Base-by-base conservation (phyloP, 805 yeast genomes). In the Teunomyces cretensis region DNA sequence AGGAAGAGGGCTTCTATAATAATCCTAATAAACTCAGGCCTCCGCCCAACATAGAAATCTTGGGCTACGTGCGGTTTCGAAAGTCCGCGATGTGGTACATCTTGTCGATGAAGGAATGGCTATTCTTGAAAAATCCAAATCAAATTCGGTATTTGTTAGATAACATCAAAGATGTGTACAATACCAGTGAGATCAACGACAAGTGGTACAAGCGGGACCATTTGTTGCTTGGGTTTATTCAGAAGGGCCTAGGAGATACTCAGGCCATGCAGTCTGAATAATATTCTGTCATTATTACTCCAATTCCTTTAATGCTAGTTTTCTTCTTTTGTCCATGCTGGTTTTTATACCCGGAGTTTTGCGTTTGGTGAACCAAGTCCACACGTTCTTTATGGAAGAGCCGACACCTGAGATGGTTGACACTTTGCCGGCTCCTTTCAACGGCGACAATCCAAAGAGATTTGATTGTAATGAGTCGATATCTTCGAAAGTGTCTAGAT, bases 61-160 rank as follows among this genome's bases (percentile, higher is more conserved):
- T 53, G 17, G 75, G 92, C 0, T 61, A 80, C 15, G 79, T 86
- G 2, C 70, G 96, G 46, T 65, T 65, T 42, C 75, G 97, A 44
- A 89, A 89, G 58, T 80, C 90, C 1, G 80, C 88, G 0, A 72
- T 91, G 24, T 90, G 96, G 88, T 75, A 77, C 52, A 60, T 90
- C 22, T 60, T 90, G 22, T 83, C 96, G 0, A 84, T 89, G 6
- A 78, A 78, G 45, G 87, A 86, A 57, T 82, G 96, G 86, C 45
- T 62, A 11, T 47, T 49, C 12, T 51, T 70, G 14, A 57, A 63
- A 15, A 60, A 65, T 42, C 32, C 48, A 27, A 41, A 50, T 4
- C 73, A 69, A 46, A 56, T 66, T 6, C 47, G 49, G 36, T 32
- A 47, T 6, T 51, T 71, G 44, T 39, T 69, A 43, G 39, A 52